These are phyloP conservation scores for Pythium myriotylum DNA, from an alignment of 352 stramenopile genomes.

Conservation along the genomic window DNA sequence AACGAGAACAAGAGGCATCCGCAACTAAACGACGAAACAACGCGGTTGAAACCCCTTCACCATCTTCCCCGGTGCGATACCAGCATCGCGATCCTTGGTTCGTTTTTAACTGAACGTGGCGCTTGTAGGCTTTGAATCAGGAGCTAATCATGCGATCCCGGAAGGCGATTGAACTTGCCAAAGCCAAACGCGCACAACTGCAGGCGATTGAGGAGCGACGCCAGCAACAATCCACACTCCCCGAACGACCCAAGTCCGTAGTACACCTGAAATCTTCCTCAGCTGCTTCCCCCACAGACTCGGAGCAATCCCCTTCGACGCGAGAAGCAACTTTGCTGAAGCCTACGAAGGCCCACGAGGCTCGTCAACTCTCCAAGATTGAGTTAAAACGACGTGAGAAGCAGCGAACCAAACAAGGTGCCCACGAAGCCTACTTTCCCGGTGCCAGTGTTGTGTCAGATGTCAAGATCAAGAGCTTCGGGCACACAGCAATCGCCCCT, in stretches of 20 bases:
- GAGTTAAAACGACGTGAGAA: conserved; percentile 45
- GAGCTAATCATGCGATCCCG: conserved; percentile 53
- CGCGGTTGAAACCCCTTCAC: not conserved
- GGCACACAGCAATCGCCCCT: conserved; percentile 65
- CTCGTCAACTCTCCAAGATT: conserved; percentile 45
- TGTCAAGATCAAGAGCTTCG: conserved; percentile 72
- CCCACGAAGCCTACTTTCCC: conserved; percentile 61
- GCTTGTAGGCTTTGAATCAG: conserved; percentile 40
- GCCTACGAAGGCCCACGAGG: conserved; percentile 57
- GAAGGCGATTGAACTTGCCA: conserved; percentile 58
- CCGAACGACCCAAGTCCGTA: conserved; percentile 41
- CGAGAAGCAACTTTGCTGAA: conserved; percentile 8
- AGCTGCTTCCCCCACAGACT: conserved; percentile 17
- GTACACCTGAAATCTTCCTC: not conserved
- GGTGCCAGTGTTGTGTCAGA: conserved; percentile 46
- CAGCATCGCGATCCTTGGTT: not conserved
- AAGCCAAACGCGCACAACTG: conserved; percentile 49
- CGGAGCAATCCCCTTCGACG: conserved; percentile 7
- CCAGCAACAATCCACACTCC: conserved; percentile 40
- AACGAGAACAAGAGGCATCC: conserved; percentile 71
- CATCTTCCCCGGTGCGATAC: conserved; percentile 33
- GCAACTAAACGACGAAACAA: conserved; percentile 18
- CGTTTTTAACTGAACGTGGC: not conserved
- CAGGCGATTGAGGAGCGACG: conserved; percentile 43
- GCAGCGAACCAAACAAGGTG: conserved; percentile 41